Percentiles rank a stretch among this genome's conserved stretches.
Conservation (phyloP, 371 early-diverging fungal genomes). For the Zopfochytrium polystomum region DNA sequence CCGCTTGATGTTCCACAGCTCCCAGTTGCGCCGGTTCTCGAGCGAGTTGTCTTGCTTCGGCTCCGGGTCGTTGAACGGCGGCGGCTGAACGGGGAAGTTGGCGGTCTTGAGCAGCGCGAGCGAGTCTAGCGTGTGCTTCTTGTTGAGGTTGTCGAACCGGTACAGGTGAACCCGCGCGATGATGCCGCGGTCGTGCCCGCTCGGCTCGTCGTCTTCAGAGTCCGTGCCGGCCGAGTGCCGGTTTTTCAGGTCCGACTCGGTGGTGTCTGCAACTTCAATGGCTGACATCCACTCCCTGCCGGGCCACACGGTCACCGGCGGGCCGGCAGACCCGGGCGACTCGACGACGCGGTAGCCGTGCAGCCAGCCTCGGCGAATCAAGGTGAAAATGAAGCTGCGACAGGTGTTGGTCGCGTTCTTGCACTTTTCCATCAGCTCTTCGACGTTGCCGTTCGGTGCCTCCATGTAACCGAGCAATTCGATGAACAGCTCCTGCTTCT, state of each 20-base stretch:
- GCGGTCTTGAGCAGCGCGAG: slow-evolving; percentile 33
- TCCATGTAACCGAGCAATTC: slow-evolving; percentile 43
- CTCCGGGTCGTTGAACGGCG: slow-evolving; percentile 30
- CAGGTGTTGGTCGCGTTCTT: slow-evolving; percentile 24
- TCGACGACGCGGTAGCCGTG: slow-evolving; percentile 27
- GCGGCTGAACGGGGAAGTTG: slow-evolving; percentile 20
- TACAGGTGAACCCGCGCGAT: slow-evolving; percentile 38
- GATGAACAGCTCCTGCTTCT: slow-evolving; percentile 29
- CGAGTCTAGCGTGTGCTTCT: slow-evolving; percentile 33
- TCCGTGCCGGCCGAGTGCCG: slow-evolving; percentile 5
- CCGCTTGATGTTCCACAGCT: slow-evolving; percentile 27
- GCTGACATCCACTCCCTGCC: slow-evolving; percentile 36
- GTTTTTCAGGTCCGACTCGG: slow-evolving; percentile 21
- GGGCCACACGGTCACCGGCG: slow-evolving; percentile 29
- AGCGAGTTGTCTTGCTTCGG: slow-evolving; percentile 26
- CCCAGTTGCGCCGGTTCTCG: slow-evolving; percentile 22
- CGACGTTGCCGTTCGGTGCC: slow-evolving; percentile 35
- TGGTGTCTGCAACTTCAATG: slow-evolving; percentile 26
- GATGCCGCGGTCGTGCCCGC: slow-evolving; percentile 6
- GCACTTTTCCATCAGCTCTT: slow-evolving; percentile 29
- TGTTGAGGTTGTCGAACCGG: slow-evolving; percentile 32
- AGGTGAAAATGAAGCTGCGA: slow-evolving; percentile 31
- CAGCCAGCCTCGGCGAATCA: slow-evolving; percentile 32
- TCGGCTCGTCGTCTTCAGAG: too few species aligned
- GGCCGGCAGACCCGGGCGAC: slow-evolving; percentile 11